phyloP scores from a whole-genome alignment of 2,329 filamentous ascomycete genomes.

The Aspergillus sp. region DNA sequence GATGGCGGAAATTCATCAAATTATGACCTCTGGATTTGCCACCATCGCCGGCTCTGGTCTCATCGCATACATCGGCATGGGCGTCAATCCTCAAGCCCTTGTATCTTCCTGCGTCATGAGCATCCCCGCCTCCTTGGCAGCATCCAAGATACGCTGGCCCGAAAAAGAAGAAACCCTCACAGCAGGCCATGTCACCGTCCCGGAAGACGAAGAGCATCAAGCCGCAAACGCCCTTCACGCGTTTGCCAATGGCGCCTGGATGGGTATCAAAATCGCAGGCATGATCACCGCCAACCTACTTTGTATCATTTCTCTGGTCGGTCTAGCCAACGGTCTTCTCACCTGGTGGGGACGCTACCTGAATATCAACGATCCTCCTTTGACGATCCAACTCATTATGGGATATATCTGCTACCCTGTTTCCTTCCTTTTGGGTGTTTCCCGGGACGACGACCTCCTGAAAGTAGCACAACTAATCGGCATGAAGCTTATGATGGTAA shows the following conservation, averaged over 20 bases:
- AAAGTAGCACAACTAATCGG: slow-evolving; percentile 78
- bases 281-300: slow-evolving; percentile 80
- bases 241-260: slow-evolving; percentile 80
- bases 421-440: slow-evolving; percentile 79
- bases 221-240: slow-evolving; percentile 82
- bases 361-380: slow-evolving; percentile 67
- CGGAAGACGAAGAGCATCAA: slow-evolving; percentile 70
- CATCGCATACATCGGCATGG: slow-evolving; percentile 81
- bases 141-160: slow-evolving; percentile 86
- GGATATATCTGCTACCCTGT: slow-evolving; percentile 78
- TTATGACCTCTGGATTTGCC: slow-evolving; percentile 90
- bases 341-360: slow-evolving; percentile 84
- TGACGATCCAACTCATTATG: slow-evolving; percentile 74
- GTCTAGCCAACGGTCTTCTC: slow-evolving; percentile 72
- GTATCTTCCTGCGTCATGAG: slow-evolving; percentile 95
- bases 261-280: slow-evolving; percentile 82
- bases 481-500: slow-evolving; percentile 74
- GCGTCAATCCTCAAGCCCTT: slow-evolving; percentile 79
- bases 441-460: slow-evolving; percentile 63
- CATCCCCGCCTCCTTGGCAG: slow-evolving; percentile 84
- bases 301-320: slow-evolving; percentile 78
- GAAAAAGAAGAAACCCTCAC: slow-evolving; percentile 86
- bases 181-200: slow-evolving; percentile 76
- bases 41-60: slow-evolving; percentile 89
- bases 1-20: slow-evolving; percentile 82